A percentile compares a stretch with the other conserved stretches of the same genome.
These are phyloP conservation scores for Mrakia gelida DNA, from an alignment of 768 basidiomycete genomes.

Conservation along the genomic window DNA sequence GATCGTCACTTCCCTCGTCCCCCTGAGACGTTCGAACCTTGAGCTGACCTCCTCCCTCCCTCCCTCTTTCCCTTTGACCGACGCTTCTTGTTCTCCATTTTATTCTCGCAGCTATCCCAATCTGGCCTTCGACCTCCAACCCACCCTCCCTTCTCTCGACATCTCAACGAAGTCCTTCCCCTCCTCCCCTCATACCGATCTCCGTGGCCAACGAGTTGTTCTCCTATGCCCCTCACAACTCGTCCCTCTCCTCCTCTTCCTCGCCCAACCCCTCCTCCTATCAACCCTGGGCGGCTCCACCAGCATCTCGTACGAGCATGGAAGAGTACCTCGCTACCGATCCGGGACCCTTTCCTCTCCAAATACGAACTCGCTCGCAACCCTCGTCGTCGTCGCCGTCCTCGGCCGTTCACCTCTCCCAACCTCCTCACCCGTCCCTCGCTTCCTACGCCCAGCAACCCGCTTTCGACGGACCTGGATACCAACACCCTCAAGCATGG, in stretches of 20 bases:
- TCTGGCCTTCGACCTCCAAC: neutral
- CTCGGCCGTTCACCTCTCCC: neutral
- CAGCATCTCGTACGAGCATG: neutral
- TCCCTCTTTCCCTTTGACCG: neutral
- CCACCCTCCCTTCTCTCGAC: neutral
- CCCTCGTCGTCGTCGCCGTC: neutral
- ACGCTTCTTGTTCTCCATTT: neutral
- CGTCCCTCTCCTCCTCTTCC: neutral
- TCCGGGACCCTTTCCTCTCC: neutral
- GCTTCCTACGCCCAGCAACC: neutral
- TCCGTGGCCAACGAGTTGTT: neutral
- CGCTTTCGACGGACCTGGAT: neutral
- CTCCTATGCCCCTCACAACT: constrained; percentile 14
- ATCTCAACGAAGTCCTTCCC: neutral
- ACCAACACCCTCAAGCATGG: neutral
- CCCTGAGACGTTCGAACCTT: neutral
- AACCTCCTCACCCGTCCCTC: neutral
- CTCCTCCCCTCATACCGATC: neutral
- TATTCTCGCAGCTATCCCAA: neutral
- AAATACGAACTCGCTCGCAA: neutral
- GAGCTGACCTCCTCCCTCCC: neutral
- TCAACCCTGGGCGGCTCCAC: neutral
- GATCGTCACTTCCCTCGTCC: neutral
- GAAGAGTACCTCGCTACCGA: neutral
- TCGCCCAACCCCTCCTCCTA: neutral